Conservation (phyloP, 805 yeast genomes). For the Zygosaccharomyces siamensis region DNA sequence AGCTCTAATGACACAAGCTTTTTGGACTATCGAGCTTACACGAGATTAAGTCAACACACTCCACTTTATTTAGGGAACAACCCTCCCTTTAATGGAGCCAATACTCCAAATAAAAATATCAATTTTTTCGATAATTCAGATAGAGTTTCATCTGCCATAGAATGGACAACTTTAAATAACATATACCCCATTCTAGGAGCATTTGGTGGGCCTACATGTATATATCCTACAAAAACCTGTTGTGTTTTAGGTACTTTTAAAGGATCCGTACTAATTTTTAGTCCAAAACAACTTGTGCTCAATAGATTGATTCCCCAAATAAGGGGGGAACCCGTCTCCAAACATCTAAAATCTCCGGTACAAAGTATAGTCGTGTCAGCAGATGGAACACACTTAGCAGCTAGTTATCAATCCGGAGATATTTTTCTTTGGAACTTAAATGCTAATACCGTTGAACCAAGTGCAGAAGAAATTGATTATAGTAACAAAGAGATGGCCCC, state of each 20-base stretch:
- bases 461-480: conserved; percentile 28
- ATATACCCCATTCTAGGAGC: conserved; percentile 27
- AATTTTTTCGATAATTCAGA: conserved; percentile 7
- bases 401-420: conserved; percentile 62
- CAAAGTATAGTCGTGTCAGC: conserved; percentile 54
- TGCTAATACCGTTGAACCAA: conserved; percentile 9
- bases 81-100: not conserved
- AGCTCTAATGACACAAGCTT: conserved; percentile 8
- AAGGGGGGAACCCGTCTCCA: not conserved
- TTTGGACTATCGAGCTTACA: conserved; percentile 12
- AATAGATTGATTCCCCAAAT: conserved; percentile 32
- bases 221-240: conserved; percentile 41
- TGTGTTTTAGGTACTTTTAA: conserved; percentile 66
- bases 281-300: conserved; percentile 57
- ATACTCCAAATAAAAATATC: not conserved
- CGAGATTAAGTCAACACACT: conserved; percentile 8
- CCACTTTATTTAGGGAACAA: not conserved
- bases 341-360: conserved; percentile 41
- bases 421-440: conserved; percentile 64
- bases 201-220: conserved; percentile 50
- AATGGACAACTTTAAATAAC: conserved; percentile 23
- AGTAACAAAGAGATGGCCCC: conserved; percentile 9
- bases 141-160: conserved; percentile 6
- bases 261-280: conserved; percentile 64
- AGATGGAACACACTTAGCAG: conserved; percentile 66